Conservation (phyloP, 148 eudicot genomes). For the Cornus kousa region DNA sequence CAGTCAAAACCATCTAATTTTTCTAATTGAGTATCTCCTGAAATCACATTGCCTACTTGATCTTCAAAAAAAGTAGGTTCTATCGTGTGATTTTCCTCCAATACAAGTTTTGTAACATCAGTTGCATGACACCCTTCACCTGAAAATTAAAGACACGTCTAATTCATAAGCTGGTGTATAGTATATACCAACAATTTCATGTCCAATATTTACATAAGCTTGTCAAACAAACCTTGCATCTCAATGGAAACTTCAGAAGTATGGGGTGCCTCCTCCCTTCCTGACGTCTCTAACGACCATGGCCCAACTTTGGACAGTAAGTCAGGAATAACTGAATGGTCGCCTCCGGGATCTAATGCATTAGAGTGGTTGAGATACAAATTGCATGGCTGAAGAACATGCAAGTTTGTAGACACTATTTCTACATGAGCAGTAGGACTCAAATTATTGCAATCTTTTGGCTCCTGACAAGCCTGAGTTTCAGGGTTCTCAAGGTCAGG, state of each 20-base stretch:
- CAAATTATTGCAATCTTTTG: conserved; percentile 15
- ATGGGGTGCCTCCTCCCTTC: conserved; percentile 25
- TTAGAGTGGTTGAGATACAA: conserved; percentile 28
- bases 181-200: neutral
- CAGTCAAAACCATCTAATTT: conserved; percentile 21
- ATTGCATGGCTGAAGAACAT: conserved; percentile 53
- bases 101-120: conserved; percentile 25
- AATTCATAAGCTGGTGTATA: neutral
- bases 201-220: conserved; percentile 7
- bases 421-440: conserved; percentile 22
- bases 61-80: conserved; percentile 28
- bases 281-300: conserved; percentile 1
- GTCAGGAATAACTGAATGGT: conserved; percentile 23
- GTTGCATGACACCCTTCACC: conserved; percentile 22
- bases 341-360: conserved; percentile 17
- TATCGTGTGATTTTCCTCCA: conserved; percentile 20
- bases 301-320: conserved; percentile 22
- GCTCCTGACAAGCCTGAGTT: conserved; percentile 24
- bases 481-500: conserved; percentile 25
- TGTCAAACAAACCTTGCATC: conserved; percentile 41
- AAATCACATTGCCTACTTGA: conserved; percentile 22
- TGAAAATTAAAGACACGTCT: conserved; percentile 14
- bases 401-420: conserved; percentile 17
- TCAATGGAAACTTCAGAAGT: conserved; percentile 28
- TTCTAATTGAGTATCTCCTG: conserved; percentile 26